Evolutionary conservation across 2,329 filamentous ascomycete species (phyloP).

Genomic region (Penicillium nordicum): DNA sequence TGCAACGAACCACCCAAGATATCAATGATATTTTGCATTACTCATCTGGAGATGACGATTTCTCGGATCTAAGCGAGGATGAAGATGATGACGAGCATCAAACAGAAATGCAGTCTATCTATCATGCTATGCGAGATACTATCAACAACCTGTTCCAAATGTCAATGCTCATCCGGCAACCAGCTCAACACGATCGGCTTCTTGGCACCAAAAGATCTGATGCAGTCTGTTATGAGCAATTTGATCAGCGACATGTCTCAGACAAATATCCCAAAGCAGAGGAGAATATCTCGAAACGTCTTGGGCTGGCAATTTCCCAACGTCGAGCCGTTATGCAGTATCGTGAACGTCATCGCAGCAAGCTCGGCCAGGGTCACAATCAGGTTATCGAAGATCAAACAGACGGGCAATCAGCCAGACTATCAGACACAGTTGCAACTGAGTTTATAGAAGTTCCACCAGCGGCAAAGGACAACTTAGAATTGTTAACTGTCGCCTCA

Average conservation of each 20-base stretch:
- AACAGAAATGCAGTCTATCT: conserved; percentile 18
- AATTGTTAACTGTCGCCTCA: background rate
- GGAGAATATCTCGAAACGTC: background rate
- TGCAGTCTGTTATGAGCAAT: background rate
- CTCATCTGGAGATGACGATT: background rate
- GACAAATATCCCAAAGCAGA: background rate
- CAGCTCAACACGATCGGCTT: conserved; percentile 36
- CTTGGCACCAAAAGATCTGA: background rate
- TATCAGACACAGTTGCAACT: conserved; percentile 9
- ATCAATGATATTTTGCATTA: conserved; percentile 5
- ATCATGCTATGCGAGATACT: conserved; percentile 18
- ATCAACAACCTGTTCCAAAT: conserved; percentile 37
- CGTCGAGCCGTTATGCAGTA: conserved; percentile 40
- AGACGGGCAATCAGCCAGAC: background rate
- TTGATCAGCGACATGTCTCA: background rate
- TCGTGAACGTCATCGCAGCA: conserved; percentile 36
- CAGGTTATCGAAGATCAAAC: background rate
- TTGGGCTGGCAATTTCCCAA: conserved; percentile 18
- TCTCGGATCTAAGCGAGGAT: background rate
- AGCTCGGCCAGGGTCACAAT: conserved; percentile 25
- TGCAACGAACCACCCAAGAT: background rate
- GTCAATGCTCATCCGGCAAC: conserved; percentile 38
- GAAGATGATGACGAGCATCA: background rate
- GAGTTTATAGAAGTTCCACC: background rate
- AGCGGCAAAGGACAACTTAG: background rate